phyloP scores from a whole-genome alignment of 225 moss, liverwort and hornwort genomes.

The Climacium dendroides region DNA sequence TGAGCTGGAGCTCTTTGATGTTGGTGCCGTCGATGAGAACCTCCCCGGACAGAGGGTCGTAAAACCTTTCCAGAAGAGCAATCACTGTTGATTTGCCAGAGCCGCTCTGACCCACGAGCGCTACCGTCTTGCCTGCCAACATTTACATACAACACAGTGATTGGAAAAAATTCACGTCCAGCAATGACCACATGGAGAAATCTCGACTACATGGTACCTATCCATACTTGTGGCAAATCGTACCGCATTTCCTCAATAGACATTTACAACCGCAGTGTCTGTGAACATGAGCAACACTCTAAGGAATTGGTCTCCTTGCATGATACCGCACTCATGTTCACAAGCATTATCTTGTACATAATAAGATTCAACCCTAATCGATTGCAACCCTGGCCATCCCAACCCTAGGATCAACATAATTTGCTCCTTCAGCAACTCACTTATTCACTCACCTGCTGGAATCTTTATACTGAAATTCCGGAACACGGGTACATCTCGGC shows the following conservation, averaged over 20 bases:
- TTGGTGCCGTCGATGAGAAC: conserved; percentile 55
- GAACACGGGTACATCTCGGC: conserved; percentile 56
- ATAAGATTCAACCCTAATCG: neutral
- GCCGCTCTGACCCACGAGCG: conserved; percentile 35
- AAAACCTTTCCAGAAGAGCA: conserved; percentile 32
- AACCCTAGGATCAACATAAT: neutral
- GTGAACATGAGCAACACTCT: neutral
- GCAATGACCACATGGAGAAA: neutral
- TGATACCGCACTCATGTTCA: neutral
- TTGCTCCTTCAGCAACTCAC: neutral
- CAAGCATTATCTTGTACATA: neutral
- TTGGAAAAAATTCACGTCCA: neutral
- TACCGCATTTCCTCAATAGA: neutral
- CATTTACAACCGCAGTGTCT: neutral
- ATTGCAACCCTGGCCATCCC: neutral
- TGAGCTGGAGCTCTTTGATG: conserved; percentile 50
- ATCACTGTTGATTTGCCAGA: conserved; percentile 33
- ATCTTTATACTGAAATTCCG: conserved; percentile 50
- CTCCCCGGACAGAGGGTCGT: conserved; percentile 45
- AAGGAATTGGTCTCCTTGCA: neutral
- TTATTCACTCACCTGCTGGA: conserved; percentile 49
- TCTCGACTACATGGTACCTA: neutral
- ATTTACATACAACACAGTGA: neutral
- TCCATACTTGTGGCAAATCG: neutral
- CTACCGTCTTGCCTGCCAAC: conserved; percentile 54